A percentile compares a stretch with the other conserved stretches of the same genome.
phyloP scores from a whole-genome alignment of 148 eudicot species.

The Nyssa sinensis region DNA sequence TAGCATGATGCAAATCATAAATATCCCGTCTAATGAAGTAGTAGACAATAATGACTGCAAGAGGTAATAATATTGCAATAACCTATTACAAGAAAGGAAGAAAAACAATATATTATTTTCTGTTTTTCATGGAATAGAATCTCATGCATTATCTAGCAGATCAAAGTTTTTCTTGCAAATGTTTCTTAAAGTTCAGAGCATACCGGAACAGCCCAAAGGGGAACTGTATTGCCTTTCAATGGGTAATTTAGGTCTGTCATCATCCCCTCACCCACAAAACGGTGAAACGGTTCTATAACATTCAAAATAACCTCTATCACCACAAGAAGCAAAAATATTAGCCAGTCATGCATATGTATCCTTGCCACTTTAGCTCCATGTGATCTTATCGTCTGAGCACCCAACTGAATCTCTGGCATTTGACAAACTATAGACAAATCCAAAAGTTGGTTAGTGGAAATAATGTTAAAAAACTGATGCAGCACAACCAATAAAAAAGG shows the following conservation, averaged over 20 bases:
- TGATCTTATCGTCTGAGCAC: constrained; percentile 63
- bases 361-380: constrained; percentile 80
- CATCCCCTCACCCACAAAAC: constrained; percentile 83
- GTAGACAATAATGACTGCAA: constrained; percentile 53
- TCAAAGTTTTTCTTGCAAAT: background rate
- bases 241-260: constrained; percentile 86
- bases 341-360: constrained; percentile 81
- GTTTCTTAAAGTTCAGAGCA: constrained; percentile 12
- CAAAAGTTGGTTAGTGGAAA: constrained; percentile 1
- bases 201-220: constrained; percentile 91
- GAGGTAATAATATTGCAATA: constrained; percentile 73
- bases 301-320: constrained; percentile 54
- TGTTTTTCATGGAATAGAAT: background rate
- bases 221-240: constrained; percentile 72
- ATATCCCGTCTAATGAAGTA: constrained; percentile 74
- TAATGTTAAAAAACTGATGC: background rate
- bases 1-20: constrained; percentile 84
- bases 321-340: constrained; percentile 68
- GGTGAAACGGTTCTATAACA: constrained; percentile 83
- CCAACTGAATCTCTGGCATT: constrained; percentile 52
- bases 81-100: constrained; percentile 41
- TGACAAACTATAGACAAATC: constrained; percentile 17
- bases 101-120: background rate
- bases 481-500: background rate
- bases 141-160: background rate